Evolutionary conservation across 1,284 basidiomycete genomes (phyloP).

Genomic region (Cutaneotrichosporon sp.): DNA sequence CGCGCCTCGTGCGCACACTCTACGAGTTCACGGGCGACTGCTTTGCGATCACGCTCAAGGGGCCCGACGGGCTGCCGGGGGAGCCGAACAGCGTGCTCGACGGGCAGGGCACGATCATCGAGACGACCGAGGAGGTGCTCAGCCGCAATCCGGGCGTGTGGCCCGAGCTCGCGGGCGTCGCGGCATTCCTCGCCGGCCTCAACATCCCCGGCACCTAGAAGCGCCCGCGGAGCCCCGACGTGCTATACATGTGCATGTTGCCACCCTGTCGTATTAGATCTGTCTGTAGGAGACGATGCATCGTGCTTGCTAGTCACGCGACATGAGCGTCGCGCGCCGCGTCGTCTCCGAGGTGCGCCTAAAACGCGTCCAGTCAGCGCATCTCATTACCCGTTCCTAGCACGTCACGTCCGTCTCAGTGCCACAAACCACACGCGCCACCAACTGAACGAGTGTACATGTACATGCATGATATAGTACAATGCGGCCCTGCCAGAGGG

Average conservation of each 20-base stretch:
- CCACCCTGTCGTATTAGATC: neutral
- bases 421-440: neutral
- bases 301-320: neutral
- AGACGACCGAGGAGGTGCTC: constrained; percentile 32
- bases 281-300: neutral
- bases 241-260: neutral
- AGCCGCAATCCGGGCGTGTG: constrained; percentile 7
- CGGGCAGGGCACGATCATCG: constrained; percentile 45
- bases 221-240: neutral
- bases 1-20: constrained; percentile 44
- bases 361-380: neutral
- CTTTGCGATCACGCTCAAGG: constrained; percentile 48
- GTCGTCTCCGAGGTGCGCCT: neutral
- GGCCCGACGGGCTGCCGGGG: constrained; percentile 45
- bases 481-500: neutral
- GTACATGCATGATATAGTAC: constrained; percentile 8
- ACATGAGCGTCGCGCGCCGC: no score
- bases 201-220: constrained; percentile 20
- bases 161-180: constrained; percentile 10
- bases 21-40: constrained; percentile 51
- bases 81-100: constrained; percentile 41
- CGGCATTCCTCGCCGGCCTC: constrained; percentile 12
- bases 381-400: no score
- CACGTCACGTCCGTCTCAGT: neutral
- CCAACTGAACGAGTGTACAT: neutral